Evolutionary conservation across 1,139 yeast genomes (phyloP).

Genomic region (Hansenula sp.): DNA sequence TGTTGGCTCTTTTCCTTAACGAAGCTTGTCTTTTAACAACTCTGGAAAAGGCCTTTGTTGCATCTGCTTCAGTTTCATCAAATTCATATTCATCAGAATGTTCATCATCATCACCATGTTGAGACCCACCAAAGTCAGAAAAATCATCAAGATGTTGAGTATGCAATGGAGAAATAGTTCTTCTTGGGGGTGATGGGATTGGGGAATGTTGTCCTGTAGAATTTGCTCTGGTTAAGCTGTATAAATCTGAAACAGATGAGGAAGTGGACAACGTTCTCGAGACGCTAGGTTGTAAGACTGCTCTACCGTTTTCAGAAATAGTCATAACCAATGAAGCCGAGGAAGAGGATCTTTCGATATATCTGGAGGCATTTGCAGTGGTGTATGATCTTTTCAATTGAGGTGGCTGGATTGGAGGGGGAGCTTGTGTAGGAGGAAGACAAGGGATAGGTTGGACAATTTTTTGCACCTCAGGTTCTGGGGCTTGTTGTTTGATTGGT

Average conservation of each 20-base stretch:
- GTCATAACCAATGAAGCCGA: conserved; percentile 20
- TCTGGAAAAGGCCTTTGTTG: conserved; percentile 21
- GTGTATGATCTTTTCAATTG: conserved; percentile 18
- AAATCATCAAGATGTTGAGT: not conserved
- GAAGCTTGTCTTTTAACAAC: conserved; percentile 11
- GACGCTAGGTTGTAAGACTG: conserved; percentile 19
- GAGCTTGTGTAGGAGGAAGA: not conserved
- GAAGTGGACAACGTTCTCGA: conserved; percentile 14
- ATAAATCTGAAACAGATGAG: conserved; percentile 20
- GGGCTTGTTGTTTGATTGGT: not conserved
- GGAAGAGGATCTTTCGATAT: conserved; percentile 13
- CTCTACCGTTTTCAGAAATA: conserved; percentile 23
- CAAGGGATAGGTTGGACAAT: not conserved
- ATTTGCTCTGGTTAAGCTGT: conserved; percentile 9
- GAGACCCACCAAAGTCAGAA: not conserved
- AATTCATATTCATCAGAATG: conserved; percentile 4
- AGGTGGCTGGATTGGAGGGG: conserved; percentile 7
- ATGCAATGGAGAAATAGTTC: conserved; percentile 4
- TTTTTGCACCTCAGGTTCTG: not conserved
- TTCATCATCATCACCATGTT: not conserved
- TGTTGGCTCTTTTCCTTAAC: conserved; percentile 21
- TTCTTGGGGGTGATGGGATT: conserved; percentile 17
- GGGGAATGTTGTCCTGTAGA: conserved; percentile 13
- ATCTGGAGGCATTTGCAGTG: conserved; percentile 8
- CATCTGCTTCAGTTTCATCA: conserved; percentile 17